Conservation (phyloP, 225 moss, liverwort and hornwort species). For the Straminergon stramineum region DNA sequence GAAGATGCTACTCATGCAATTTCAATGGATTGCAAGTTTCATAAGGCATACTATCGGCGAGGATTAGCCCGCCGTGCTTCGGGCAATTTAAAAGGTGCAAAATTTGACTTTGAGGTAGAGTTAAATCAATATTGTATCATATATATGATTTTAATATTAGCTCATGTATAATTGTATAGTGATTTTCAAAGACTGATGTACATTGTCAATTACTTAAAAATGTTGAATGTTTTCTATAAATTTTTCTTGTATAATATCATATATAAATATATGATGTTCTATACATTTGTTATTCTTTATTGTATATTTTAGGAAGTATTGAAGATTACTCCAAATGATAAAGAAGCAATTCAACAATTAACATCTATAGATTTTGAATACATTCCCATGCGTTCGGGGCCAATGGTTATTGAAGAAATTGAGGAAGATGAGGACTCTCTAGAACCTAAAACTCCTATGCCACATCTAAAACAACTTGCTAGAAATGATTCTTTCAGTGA, state of each 20-base stretch:
- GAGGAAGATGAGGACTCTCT: not conserved
- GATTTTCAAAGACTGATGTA: rapidly evolving
- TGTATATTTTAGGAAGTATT: conserved; percentile 2
- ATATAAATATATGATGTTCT: not conserved
- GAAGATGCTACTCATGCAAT: conserved; percentile 14
- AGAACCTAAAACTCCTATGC: not conserved
- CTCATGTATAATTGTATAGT: not conserved
- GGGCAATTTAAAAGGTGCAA: conserved; percentile 6
- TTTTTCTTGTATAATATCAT: not conserved
- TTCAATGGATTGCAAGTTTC: not conserved
- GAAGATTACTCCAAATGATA: not conserved
- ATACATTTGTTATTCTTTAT: not conserved
- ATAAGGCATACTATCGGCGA: conserved; percentile 16
- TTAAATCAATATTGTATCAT: not conserved
- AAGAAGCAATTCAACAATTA: not conserved
- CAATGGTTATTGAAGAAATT: conserved; percentile 34
- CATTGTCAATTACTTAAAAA: not conserved
- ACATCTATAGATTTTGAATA: conserved; percentile 1
- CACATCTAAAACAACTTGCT: not conserved
- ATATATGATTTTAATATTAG: not conserved
- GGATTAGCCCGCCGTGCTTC: not conserved
- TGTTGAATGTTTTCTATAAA: too few species aligned
- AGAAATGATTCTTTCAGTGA: too few species aligned
- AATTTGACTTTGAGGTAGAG: conserved; percentile 22
- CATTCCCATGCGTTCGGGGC: conserved; percentile 21